phyloP scores from a whole-genome alignment of 2,329 filamentous ascomycete genomes.

The Hypoxylon sp. region DNA sequence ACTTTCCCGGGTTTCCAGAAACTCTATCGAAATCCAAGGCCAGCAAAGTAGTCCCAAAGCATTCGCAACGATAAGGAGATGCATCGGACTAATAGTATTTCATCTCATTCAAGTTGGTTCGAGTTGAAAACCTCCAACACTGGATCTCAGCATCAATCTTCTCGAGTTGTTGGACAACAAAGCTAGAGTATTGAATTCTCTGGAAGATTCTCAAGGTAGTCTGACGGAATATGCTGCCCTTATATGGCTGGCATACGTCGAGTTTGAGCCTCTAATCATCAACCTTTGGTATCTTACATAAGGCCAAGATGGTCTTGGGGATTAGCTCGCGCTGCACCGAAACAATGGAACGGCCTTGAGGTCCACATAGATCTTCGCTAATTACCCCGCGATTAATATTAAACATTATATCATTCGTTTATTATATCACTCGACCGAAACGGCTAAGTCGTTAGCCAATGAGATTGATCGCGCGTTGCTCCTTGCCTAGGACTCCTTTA shows the following conservation, averaged over 20 bases:
- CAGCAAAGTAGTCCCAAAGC: too few relatives aligned
- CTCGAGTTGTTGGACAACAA: not conserved
- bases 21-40: not conserved
- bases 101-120: not conserved
- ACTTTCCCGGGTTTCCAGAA: not conserved
- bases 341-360: constrained; percentile 24
- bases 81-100: not conserved
- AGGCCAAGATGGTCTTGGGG: constrained; percentile 1
- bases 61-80: not conserved
- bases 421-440: too few relatives aligned
- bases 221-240: not conserved
- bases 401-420: constrained; percentile 40
- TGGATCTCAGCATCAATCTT: not conserved
- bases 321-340: constrained; percentile 20
- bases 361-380: constrained; percentile 26
- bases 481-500: constrained; percentile 7
- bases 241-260: not conserved
- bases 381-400: constrained; percentile 35
- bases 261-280: constrained; percentile 9
- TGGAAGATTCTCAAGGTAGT: not conserved
- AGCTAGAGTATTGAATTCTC: not conserved
- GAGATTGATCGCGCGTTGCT: constrained; percentile 1
- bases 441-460: constrained; percentile 14
- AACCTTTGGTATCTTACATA: not conserved
- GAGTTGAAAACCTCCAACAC: not conserved